phyloP scores from a whole-genome alignment of 495 filamentous ascomycete genomes.

The Xylona heveae region DNA sequence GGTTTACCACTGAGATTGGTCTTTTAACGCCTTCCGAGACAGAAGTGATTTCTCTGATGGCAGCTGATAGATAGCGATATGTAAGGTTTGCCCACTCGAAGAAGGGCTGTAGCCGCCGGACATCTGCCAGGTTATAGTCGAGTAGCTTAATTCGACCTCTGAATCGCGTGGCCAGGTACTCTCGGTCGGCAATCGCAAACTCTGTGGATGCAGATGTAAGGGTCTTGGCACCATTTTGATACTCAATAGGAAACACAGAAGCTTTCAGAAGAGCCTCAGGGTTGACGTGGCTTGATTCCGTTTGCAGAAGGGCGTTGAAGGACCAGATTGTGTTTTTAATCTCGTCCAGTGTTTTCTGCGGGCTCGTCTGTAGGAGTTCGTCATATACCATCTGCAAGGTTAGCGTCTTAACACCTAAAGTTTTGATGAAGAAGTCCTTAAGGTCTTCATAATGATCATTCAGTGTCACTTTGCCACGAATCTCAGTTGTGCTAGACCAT shows the following conservation, averaged over 20 bases:
- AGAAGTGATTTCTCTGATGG: constrained; percentile 17
- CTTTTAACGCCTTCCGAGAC: constrained; percentile 6
- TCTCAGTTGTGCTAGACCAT: constrained; percentile 18
- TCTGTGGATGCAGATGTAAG: constrained; percentile 7
- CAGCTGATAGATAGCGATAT: constrained; percentile 15
- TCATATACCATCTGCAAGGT: constrained; percentile 15
- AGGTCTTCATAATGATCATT: constrained; percentile 16
- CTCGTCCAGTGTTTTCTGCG: constrained; percentile 9
- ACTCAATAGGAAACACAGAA: constrained; percentile 13
- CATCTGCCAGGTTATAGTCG: constrained; percentile 18
- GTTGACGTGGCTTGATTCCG: too few relatives aligned
- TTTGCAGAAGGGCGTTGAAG: constrained; percentile 13
- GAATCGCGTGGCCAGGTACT: constrained; percentile 13
- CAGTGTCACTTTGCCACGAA: constrained; percentile 16
- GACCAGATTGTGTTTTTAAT: constrained; percentile 17
- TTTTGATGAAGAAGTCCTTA: constrained; percentile 16
- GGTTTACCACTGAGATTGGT: constrained; percentile 9
- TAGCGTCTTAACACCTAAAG: constrained; percentile 13
- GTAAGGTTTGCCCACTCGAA: constrained; percentile 15
- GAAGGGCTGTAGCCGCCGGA: constrained; percentile 15
- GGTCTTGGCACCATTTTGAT: constrained; percentile 6
- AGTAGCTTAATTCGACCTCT: constrained; percentile 12
- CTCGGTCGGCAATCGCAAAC: constrained; percentile 20
- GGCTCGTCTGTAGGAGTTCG: too few relatives aligned
- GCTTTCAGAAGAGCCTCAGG: constrained; percentile 5